Conservation (phyloP, 2,329 filamentous ascomycete genomes). For the Uncinocarpus reesii region DNA sequence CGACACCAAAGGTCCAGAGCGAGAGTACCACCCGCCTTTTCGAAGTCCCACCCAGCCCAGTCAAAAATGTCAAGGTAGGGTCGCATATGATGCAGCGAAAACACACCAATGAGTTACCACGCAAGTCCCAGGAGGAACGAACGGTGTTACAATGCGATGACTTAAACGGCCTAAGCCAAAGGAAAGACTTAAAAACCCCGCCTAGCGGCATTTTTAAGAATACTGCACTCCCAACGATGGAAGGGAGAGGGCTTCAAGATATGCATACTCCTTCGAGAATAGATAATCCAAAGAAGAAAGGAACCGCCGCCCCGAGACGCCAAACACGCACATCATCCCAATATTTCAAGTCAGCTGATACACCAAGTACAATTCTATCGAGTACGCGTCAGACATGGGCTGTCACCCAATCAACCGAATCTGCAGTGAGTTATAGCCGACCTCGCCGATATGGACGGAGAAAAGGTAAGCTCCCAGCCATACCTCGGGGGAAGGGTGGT, state of each 20-base stretch:
- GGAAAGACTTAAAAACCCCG: not conserved
- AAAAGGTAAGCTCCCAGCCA: conserved; percentile 20
- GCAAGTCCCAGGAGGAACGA: not conserved
- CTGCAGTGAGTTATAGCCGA: conserved; percentile 14
- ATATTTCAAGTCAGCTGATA: conserved; percentile 23
- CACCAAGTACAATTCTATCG: conserved; percentile 19
- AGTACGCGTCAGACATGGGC: conserved; percentile 11
- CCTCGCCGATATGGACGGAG: conserved; percentile 19
- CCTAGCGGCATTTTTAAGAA: conserved; percentile 17
- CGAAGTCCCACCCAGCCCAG: not conserved
- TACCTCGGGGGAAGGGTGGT: not conserved
- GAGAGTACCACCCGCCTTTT: not conserved
- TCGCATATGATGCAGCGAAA: conserved; percentile 1
- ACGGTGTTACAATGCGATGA: not conserved
- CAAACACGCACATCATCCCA: conserved; percentile 19
- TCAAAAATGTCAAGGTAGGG: not conserved
- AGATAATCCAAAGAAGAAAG: conserved; percentile 16
- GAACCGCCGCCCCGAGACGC: conserved; percentile 11
- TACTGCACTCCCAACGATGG: not conserved
- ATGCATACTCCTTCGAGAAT: conserved; percentile 9
- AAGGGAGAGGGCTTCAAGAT: conserved; percentile 6
- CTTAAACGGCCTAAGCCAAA: not conserved
- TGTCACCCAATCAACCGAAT: conserved; percentile 12
- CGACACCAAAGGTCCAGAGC: conserved; percentile 1
- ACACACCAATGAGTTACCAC: not conserved